Percentiles rank a stretch among this genome's conserved stretches.
Conservation (phyloP, 805 yeast species). For the Blastobotrys muscicola region DNA sequence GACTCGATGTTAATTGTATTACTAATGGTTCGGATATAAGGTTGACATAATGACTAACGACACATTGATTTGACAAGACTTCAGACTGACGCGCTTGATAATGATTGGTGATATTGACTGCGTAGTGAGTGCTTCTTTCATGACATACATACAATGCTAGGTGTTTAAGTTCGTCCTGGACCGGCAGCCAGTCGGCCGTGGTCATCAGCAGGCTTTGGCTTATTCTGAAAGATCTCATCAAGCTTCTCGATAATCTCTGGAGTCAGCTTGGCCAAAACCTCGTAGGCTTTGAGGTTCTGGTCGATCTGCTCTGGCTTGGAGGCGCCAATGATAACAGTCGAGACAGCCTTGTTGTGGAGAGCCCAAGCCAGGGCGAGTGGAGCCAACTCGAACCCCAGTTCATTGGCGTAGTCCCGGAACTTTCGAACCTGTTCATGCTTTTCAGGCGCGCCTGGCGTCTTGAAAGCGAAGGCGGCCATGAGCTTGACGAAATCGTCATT, state of each 20-base stretch:
- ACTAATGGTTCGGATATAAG: too few relatives aligned
- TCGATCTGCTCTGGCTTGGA: conserved; percentile 22
- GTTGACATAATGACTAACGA: too few relatives aligned
- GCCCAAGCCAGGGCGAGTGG: conserved; percentile 26
- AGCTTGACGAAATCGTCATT: conserved; percentile 6
- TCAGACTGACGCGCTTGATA: too few relatives aligned
- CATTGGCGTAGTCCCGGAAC: conserved; percentile 20
- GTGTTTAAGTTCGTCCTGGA: too few relatives aligned
- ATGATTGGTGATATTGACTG: too few relatives aligned
- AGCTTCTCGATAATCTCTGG: conserved; percentile 20
- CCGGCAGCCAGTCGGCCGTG: conserved; percentile 7
- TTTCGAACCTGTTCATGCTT: conserved; percentile 19
- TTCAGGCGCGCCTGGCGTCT: conserved; percentile 18
- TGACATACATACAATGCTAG: too few relatives aligned
- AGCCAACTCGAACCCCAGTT: conserved; percentile 21
- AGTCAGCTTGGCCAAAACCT: conserved; percentile 21
- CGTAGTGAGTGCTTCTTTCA: too few relatives aligned
- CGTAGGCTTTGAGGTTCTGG: conserved; percentile 24
- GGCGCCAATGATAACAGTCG: conserved; percentile 27
- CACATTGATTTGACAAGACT: too few relatives aligned
- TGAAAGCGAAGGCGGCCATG: conserved; percentile 11
- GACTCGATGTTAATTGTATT: too few relatives aligned
- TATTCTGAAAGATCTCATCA: conserved; percentile 24
- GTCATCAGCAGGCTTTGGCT: conserved; percentile 12
- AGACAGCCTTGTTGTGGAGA: conserved; percentile 23